Base-by-base conservation (phyloP, 345 rosid species). In the Lepidium aucheri region DNA sequence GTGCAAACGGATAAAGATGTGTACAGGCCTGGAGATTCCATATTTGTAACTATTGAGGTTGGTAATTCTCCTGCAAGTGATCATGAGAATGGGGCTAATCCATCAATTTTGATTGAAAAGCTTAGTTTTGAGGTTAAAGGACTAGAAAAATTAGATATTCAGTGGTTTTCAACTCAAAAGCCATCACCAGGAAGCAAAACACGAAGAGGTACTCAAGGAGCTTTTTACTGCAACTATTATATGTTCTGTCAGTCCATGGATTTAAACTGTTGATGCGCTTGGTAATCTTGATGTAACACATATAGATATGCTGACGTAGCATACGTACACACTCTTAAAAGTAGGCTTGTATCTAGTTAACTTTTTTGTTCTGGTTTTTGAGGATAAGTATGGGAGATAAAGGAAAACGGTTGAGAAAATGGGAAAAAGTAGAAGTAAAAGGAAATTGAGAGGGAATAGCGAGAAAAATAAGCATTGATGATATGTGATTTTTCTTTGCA, bases 71-170 rank as follows among this genome's bases (percentile, higher is more conserved):
- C 53, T 41, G 41, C 24, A 10, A 63, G 68, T 51, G 76, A 60
- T 52, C 51, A 46, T 40, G 69, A 26, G 45, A 77, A 63, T 20
- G 73, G 38, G 20, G 35, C 8, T 54, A 51, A 36, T 28, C 74
- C 77, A 53, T 83, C 88, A 0, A 54, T 93, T 22, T 74, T 90
- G 68, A 70, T 94, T 46, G 93, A 85, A 65, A 84, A 77, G 71
- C 95, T 94, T 76, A 79, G 95, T 36, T 86, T 94, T 69, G 96
- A 90, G 64, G 73, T 90, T 7, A 88, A 79, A 81, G 99, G 97
- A 45, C 76, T 94, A 4, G 85, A 90, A 80, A 90, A 86, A 75
- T 77, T 90, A 82, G 97, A 94, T 39, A 15, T 71, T 64, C 92
- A 86, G 45, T 94, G 90, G 95, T 94, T 84, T 67, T 79, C 88